Evolutionary conservation across 257 asterid genomes (phyloP).

Genomic region (Solanum rostratum): DNA sequence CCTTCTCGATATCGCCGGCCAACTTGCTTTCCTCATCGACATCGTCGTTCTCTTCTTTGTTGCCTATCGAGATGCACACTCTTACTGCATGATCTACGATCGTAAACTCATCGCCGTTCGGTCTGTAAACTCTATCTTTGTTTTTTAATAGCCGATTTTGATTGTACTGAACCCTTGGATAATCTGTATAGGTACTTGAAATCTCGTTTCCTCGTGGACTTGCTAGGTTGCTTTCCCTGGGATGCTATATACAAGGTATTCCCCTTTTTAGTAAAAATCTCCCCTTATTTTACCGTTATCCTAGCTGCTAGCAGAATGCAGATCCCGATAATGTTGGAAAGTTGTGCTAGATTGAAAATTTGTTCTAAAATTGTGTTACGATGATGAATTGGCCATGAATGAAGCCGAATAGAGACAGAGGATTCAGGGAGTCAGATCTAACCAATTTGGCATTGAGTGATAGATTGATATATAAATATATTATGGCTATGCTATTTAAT

Average conservation of each 20-base stretch:
- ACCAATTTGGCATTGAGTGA: background rate
- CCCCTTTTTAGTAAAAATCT: background rate
- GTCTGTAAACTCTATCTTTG: slow-evolving; percentile 8
- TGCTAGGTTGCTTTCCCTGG: slow-evolving; percentile 74
- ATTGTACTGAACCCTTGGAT: background rate
- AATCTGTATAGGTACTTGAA: slow-evolving; percentile 36
- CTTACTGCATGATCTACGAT: slow-evolving; percentile 34
- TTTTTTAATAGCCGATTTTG: background rate
- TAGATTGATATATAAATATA: background rate
- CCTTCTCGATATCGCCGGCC: slow-evolving; percentile 65
- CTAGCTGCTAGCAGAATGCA: background rate
- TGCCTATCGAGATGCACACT: slow-evolving; percentile 41
- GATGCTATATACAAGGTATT: slow-evolving; percentile 55
- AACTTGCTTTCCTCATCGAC: slow-evolving; percentile 55
- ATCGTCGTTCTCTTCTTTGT: slow-evolving; percentile 47
- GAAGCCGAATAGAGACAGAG: background rate
- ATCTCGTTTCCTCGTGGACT: slow-evolving; percentile 48
- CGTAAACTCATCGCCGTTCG: slow-evolving; percentile 48
- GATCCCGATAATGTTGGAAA: background rate
- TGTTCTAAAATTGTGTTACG: background rate
- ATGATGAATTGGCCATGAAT: background rate
- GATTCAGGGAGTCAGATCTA: background rate
- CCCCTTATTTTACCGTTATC: background rate
- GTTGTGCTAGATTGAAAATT: background rate
- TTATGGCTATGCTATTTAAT: background rate